Conservation (phyloP, 225 moss, liverwort and hornwort genomes). For the Antitrichia curtipendula region DNA sequence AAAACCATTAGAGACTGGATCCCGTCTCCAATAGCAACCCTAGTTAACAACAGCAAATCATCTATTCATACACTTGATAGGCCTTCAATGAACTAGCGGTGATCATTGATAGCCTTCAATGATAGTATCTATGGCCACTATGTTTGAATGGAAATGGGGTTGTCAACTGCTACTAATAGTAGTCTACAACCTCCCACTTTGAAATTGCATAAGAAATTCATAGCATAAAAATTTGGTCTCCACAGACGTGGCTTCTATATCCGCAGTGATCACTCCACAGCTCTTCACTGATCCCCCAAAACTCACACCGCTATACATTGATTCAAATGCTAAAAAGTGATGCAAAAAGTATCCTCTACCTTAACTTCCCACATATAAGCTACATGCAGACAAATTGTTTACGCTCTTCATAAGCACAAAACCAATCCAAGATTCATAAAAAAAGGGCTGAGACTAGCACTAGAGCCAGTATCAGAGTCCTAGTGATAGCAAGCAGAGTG, state of each 20-base stretch:
- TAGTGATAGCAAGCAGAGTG: not conserved
- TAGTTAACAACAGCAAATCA: not conserved
- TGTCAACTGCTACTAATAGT: not conserved
- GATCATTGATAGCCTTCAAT: not conserved
- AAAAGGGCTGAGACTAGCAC: not conserved
- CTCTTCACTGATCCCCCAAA: not conserved
- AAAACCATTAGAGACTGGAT: not conserved
- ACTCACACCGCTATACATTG: not conserved
- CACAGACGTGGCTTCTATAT: not conserved
- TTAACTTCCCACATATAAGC: not conserved
- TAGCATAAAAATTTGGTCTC: too few relatives aligned
- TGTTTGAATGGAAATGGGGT: not conserved
- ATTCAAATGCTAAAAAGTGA: not conserved
- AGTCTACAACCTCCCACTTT: not conserved
- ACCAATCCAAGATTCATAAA: not conserved
- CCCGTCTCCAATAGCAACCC: not conserved
- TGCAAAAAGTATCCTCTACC: not conserved
- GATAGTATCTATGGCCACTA: not conserved
- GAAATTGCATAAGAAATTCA: not conserved
- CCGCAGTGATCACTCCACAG: not conserved
- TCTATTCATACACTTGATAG: not conserved
- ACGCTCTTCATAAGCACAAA: not conserved
- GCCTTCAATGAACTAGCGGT: not conserved
- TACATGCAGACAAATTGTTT: not conserved
- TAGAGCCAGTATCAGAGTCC: not conserved